Conservation (phyloP, 148 eudicot species). For the Pouteria glomerata region DNA sequence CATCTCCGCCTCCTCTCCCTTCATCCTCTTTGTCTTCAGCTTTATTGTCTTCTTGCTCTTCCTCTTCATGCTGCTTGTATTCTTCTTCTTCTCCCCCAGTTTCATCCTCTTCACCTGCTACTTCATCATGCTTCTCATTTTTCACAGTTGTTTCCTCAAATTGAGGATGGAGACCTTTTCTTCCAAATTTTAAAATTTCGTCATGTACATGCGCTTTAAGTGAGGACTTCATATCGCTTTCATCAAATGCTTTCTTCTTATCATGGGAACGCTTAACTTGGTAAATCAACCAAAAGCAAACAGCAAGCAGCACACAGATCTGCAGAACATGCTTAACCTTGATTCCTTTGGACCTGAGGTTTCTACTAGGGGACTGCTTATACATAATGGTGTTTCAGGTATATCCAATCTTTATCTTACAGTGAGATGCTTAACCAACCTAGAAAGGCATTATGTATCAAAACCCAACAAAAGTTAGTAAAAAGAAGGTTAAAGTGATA, state of each 20-base stretch:
- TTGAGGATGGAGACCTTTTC: constrained; percentile 54
- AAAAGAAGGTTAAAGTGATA: too few relatives aligned
- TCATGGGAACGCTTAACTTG: constrained; percentile 93
- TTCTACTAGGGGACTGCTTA: constrained; percentile 69
- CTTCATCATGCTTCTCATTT: constrained; percentile 35
- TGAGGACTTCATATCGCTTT: constrained; percentile 28
- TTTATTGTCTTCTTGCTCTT: constrained; percentile 37
- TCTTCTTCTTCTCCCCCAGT: constrained; percentile 48
- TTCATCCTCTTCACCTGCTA: too few relatives aligned
- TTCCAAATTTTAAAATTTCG: constrained; percentile 49
- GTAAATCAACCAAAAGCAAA: constrained; percentile 85
- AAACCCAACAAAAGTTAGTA: background rate
- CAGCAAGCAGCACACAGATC: constrained; percentile 67
- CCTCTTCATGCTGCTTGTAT: too few relatives aligned
- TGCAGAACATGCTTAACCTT: constrained; percentile 70
- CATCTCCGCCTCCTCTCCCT: constrained; percentile 28
- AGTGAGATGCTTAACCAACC: background rate
- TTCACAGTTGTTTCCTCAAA: constrained; percentile 21
- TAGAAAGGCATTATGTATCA: background rate
- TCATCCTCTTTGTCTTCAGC: constrained; percentile 29
- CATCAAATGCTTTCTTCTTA: constrained; percentile 66
- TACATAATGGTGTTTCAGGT: constrained; percentile 35
- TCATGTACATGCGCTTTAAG: constrained; percentile 8
- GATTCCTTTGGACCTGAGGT: constrained; percentile 60
- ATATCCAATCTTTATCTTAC: background rate